Base-by-base conservation (phyloP, 176 grass and related monocot species). In the Chrysopogon serrulatus region DNA sequence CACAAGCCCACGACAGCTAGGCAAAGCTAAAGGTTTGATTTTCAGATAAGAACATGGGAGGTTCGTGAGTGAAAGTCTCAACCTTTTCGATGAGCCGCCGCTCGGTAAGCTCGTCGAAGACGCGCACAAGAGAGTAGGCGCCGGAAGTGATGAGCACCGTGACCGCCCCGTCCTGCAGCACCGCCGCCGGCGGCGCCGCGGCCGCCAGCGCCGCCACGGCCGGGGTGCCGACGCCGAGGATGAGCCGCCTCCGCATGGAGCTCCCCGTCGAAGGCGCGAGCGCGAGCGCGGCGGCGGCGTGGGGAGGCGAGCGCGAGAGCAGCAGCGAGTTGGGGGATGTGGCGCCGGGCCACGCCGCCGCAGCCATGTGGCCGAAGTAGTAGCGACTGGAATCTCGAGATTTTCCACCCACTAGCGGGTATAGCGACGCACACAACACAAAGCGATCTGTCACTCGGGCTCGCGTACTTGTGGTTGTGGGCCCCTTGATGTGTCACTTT, bases 41-140 rank as follows among this genome's bases (percentile, higher is more conserved):
- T 60, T 35, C 18, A 7, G 21, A 30, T 1, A 68, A 36, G 2
- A 19, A 24, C 9, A 2, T 31, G 21, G 34, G 11, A 19, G 54
- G 49, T 23, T 1, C 6, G 45, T 2, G 45, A 49, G 66, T 48
- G 66, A 57, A 39, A 60, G 40, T 8, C 72, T 79, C 68, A 32
- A 98, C 96, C 96, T 92, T 92, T 68, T 98, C 80, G 78, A 98
- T 47, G 80, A 98, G 34, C 62, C 83, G 90, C 44, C 85, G 77
- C 74, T 89, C 73, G 1, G 89, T 86, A 77, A 98, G 91, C 34
- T 36, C 74, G 63, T 99, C 93, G 80, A 96, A 92, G 68, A 81
- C 31, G 73, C 73, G 91, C 37, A 99, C 87, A 23, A 99, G 91
- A 18, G 78, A 51, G 83, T 99, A 99, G 0, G 96, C 96, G 23